Base-by-base conservation (phyloP, 1,139 yeast genomes). In the Protomyces inouyei region DNA sequence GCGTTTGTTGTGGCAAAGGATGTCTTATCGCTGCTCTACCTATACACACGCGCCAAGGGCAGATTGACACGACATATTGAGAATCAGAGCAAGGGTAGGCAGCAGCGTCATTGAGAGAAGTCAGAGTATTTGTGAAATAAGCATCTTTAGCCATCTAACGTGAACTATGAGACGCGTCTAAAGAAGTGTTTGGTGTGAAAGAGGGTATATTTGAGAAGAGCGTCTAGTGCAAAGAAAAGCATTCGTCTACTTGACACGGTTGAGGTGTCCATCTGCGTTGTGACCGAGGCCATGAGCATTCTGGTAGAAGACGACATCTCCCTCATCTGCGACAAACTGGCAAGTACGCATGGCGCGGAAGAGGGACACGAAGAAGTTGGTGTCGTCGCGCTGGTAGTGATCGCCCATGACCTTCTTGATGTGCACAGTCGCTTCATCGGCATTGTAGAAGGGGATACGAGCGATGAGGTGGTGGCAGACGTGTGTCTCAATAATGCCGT, bases 401-500 rank as follows among this genome's bases (percentile, higher is more conserved):
- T 83, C 82, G 71, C 96, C 96, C 87, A 89, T 84, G 66, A 88
- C 95, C 77, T 86, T 83, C 77, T 82, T 83, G 74, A 88, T 86
- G 52, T 90, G 93, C 64, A 78, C 87, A 64, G 88, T 82, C 56
- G 93, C 96, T 74, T 84, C 85, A 76, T 93, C 84, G 52, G 88
- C 95, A 71, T 88, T 84, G 80, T 88, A 88, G 78, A 88, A 88
- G 64, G 96, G 96, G 69, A 88, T 87, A 76, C 95, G 82, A 10
- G 92, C 85, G 65, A 86, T 87, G 75, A 84, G 88, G 77, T 88
- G 96, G 77, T 88, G 96, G 72, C 87, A 82, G 63, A 88, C 95
- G 73, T 88, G 96, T 65, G 96, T 88, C 80, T 89, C 96, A 72
- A 88, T 87, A 72, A 88, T 88, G 74, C 88, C 95, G 76, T 88